Percentiles rank a stretch among this genome's conserved stretches.
Evolutionary conservation across 345 rosid species (phyloP).

Genomic region (Hevea brasiliensis): DNA sequence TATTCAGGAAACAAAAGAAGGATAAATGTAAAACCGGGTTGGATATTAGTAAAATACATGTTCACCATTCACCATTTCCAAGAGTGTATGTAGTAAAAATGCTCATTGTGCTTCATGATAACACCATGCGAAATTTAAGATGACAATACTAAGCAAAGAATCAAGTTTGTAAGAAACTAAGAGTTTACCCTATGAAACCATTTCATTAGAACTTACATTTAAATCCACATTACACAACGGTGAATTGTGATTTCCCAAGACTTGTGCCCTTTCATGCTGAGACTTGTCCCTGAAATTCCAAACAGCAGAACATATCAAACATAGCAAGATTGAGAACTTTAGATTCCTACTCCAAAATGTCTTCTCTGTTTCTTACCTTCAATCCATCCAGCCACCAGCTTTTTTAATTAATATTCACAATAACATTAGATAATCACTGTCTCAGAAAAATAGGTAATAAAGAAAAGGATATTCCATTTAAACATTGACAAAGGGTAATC

Average conservation of each 20-base stretch:
- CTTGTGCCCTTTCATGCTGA: constrained; percentile 55
- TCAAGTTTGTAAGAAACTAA: background rate
- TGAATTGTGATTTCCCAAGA: constrained; percentile 58
- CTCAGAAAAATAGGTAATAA: background rate
- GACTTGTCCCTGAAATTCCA: constrained; percentile 65
- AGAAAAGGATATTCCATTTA: constrained; percentile 1
- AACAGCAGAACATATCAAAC: constrained; percentile 18
- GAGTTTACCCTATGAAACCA: background rate
- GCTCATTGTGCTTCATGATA: background rate
- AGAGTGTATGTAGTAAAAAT: background rate
- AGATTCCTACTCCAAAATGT: background rate
- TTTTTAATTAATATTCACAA: background rate
- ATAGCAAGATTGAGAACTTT: constrained; percentile 2
- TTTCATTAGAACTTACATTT: constrained; percentile 49
- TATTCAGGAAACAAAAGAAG: background rate
- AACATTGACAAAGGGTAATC: background rate
- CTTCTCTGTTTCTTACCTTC: background rate
- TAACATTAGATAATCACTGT: background rate
- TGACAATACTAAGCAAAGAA: background rate
- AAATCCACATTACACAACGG: constrained; percentile 71
- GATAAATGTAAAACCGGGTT: background rate
- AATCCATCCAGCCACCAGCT: constrained; percentile 7
- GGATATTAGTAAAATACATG: background rate
- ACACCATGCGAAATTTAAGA: background rate
- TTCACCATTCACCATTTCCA: background rate